Evolutionary conservation across 495 filamentous ascomycete genomes (phyloP), one percentile per base, ranked within the genome.

Genomic region (Talaromyces proteolyticus): DNA sequence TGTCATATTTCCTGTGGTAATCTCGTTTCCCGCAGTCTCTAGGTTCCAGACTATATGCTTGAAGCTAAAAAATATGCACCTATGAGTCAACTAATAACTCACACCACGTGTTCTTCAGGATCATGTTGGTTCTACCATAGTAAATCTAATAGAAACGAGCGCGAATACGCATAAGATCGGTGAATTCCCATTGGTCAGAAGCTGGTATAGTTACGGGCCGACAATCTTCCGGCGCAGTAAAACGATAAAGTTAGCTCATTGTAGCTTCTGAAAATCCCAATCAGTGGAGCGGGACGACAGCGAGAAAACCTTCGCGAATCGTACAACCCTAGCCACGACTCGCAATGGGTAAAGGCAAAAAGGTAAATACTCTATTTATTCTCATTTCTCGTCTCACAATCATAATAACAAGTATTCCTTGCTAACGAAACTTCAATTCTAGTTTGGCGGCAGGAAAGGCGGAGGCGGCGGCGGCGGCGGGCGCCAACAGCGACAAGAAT

Each of bases 311-410:
- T n/a, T n/a, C 23, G 29, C 14, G 29, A 8, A 34, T 8, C 29
- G 2, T 34, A 8, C 14, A 10, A 14, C 29, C 8, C 29, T 14
- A 34, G n/a, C 29, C 29, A 34, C 42, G 23, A 57, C 29, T 61
- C 56, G 59, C 52, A 53, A 70, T 70, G 67, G 67, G 67, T 42
- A 69, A 69, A 46, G 64, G 64, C 42, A 70, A 63, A 45, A 69
- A 67, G 58, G 67, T 69, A 55, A 40, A 44, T 26, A 0, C 7
- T 36, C 22, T 12, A 34, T 34, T 34, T 10, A 34, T 10, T 10
- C 4, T 4, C 5, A 19, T 47, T 34, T 34, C 42, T 47, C 21
- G 48, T 4, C 6, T 55, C 23, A 52, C 42, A 7, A 18, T 42
- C 22, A 23, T 49, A 20, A 53, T 63, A 43, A 68, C 6, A n/a